A percentile compares a stretch with the other conserved stretches of the same genome.
phyloP scores from a whole-genome alignment of 1,139 yeast species.

The Pichia sp. region DNA sequence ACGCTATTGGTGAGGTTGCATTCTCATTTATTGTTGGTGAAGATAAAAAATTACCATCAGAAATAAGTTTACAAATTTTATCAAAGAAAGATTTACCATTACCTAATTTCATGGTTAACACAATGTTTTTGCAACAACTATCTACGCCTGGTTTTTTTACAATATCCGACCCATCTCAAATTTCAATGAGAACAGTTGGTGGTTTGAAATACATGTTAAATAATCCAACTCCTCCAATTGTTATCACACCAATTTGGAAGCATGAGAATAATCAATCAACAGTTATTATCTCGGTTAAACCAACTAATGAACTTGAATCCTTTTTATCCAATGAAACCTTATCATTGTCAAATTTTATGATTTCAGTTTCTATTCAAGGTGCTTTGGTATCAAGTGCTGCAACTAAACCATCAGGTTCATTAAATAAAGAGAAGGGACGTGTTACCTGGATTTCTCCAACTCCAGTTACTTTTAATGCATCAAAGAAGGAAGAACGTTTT shows the following conservation, averaged over 20 bases:
- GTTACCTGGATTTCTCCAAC: conserved; percentile 70
- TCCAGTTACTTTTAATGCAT: conserved; percentile 39
- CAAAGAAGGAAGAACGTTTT: conserved; percentile 47
- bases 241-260: conserved; percentile 81
- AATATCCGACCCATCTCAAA: conserved; percentile 32
- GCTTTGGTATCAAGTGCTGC: conserved; percentile 61
- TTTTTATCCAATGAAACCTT: conserved; percentile 28
- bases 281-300: conserved; percentile 65
- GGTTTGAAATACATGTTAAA: conserved; percentile 65
- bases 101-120: conserved; percentile 38
- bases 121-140: conserved; percentile 36
- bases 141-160: conserved; percentile 28
- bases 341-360: conserved; percentile 53
- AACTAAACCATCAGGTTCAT: conserved; percentile 86
- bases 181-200: conserved; percentile 52
- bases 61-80: conserved; percentile 23
- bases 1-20: conserved; percentile 75
- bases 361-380: conserved; percentile 52
- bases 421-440: conserved; percentile 76
- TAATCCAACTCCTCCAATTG: conserved; percentile 53
- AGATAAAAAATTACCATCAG: conserved; percentile 26
- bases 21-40: conserved; percentile 47
- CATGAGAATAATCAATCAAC: conserved; percentile 80
- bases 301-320: conserved; percentile 45
- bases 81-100: conserved; percentile 28